phyloP scores from a whole-genome alignment of 495 filamentous ascomycete genomes.

The Penicillium nucicola region DNA sequence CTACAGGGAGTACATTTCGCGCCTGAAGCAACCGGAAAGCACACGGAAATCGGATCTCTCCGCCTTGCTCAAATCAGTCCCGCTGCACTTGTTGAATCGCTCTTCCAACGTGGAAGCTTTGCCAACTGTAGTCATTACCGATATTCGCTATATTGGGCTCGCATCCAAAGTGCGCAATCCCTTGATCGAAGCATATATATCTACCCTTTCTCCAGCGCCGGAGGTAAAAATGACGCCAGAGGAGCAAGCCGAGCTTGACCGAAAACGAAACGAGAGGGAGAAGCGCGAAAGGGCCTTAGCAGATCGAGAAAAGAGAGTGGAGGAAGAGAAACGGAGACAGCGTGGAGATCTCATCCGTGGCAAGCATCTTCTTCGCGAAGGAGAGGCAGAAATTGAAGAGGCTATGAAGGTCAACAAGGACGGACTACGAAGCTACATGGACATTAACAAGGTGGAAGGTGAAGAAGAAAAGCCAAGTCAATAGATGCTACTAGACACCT shows the following conservation, averaged over 20 bases:
- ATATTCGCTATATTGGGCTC: constrained; percentile 80
- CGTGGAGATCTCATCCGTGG: constrained; percentile 62
- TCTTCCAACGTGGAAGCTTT: constrained; percentile 61
- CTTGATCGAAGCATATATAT: constrained; percentile 73
- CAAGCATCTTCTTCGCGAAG: constrained; percentile 66
- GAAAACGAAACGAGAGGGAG: constrained; percentile 60
- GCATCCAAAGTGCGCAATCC: constrained; percentile 65
- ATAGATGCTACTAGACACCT: background rate
- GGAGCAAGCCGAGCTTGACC: constrained; percentile 58
- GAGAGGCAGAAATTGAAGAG: constrained; percentile 72
- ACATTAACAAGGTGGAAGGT: constrained; percentile 24
- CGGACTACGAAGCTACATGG: constrained; percentile 64
- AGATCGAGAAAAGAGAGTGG: constrained; percentile 68
- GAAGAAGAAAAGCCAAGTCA: constrained; percentile 6
- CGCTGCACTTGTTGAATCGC: constrained; percentile 62
- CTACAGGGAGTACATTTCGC: constrained; percentile 83
- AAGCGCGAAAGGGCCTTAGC: constrained; percentile 72
- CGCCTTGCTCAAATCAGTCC: constrained; percentile 67
- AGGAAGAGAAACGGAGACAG: constrained; percentile 70
- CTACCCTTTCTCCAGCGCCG: constrained; percentile 66
- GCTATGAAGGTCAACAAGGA: constrained; percentile 76
- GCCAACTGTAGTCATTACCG: constrained; percentile 64
- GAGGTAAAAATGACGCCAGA: constrained; percentile 49
- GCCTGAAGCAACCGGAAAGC: constrained; percentile 71
- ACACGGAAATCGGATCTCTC: constrained; percentile 77